Evolutionary conservation across 768 basidiomycete species (phyloP).

Genomic region (Royoungia palumana): DNA sequence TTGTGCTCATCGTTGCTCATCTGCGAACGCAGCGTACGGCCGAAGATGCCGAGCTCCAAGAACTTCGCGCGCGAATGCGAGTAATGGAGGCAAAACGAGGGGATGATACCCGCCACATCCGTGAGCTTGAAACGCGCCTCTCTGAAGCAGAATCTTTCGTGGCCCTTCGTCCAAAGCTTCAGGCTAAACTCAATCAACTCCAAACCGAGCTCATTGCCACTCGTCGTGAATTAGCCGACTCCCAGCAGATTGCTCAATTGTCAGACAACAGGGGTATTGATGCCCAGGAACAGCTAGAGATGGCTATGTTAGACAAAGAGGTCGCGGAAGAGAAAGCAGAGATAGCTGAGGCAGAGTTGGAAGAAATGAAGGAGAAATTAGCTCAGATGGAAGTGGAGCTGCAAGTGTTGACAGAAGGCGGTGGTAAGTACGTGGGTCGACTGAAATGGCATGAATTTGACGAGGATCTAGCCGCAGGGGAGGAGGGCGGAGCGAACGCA

Average conservation of each 20-base stretch:
- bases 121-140: constrained; percentile 81
- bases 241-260: constrained; percentile 69
- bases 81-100: constrained; percentile 83
- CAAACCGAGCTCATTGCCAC: constrained; percentile 77
- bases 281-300: constrained; percentile 86
- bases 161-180: constrained; percentile 82
- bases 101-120: constrained; percentile 81
- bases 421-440: constrained; percentile 19
- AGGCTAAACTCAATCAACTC: constrained; percentile 78
- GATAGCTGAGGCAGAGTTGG: constrained; percentile 70
- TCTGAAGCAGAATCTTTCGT: constrained; percentile 83
- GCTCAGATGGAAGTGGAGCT: constrained; percentile 83
- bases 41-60: constrained; percentile 69
- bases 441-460: constrained; percentile 4
- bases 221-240: constrained; percentile 73
- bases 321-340: constrained; percentile 94
- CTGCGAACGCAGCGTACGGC: constrained; percentile 19
- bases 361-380: constrained; percentile 72
- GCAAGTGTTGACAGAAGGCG: constrained; percentile 66
- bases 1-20: constrained; percentile 9
- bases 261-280: constrained; percentile 72
- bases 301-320: constrained; percentile 94
- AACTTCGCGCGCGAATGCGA: constrained; percentile 77
- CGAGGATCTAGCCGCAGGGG: constrained; percentile 18
- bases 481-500: constrained; percentile 32